Base-by-base conservation (phyloP, 2,329 filamentous ascomycete species). In the Laburnicola sp. region DNA sequence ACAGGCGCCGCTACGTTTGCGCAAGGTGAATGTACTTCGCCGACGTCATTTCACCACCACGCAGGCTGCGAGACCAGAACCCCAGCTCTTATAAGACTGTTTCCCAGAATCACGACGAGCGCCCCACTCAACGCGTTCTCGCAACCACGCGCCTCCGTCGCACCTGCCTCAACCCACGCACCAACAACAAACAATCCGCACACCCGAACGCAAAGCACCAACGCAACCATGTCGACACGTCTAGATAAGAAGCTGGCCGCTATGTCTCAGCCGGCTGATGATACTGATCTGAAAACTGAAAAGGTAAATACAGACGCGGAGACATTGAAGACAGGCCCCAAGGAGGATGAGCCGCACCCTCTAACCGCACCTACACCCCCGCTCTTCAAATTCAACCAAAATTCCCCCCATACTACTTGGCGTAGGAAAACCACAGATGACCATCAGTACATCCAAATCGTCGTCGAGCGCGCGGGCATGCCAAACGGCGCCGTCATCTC, bases 401-500 rank as follows among this genome's bases (percentile, higher is more conserved):
- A 26, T 4, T 8, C 26, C 4, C 5, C 35, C 30, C 16, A 31
- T 4, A n/a, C 23, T 23, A 46, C 51, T 6, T 54, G 51, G 51
- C n/a, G 37, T 22, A 28, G n/a, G 16, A 16, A 41, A 8, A 5
- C 30, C n/a, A 10, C 30, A 2, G 4, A 35, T 27, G 27, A 37
- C 25, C 11, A 49, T 3, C 26, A 39, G 3, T 44, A 48, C 34
- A 39, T 54, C 28, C 47, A 47, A n/a, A 30, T 50, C 27, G 28
- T 41, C 4, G 39, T 50, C 27, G 51, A 54, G 39, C 42, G 39
- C 21, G 10, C 36, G 11, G 39, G 30, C 7, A 40, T 37, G n/a
- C 47, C 51, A 4, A 26, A 50, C 21, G 51, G 47, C 51, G 36
- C 36, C n/a, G 11, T 50, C 10, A 44, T 54, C 7, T 38, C 31